Evolutionary conservation across 768 basidiomycete species (phyloP), one percentile per base, ranked within the genome.

Genomic region (Pseudohyphozyma bogoriensis): DNA sequence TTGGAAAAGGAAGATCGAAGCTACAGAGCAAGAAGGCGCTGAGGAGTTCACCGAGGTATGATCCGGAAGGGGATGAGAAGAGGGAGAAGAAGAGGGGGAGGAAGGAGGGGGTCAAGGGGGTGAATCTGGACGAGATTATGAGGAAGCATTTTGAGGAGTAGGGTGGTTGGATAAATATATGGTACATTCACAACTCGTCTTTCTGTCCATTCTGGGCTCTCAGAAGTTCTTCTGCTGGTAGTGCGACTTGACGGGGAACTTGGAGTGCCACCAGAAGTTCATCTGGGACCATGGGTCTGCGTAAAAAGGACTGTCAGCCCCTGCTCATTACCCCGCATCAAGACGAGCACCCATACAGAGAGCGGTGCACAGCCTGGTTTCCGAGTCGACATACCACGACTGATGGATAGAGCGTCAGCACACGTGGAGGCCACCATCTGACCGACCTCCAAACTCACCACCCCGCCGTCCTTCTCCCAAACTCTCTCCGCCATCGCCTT

Each of bases 301-400:
- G 28, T n/a, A 3, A n/a, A 37, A 15, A 1, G 18, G 3, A 15
- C 18, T 40, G 10, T n/a, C 36, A 33, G 31, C 33, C 24, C 16
- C 10, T 24, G 10, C 35, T 13, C 51, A 7, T 9, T 24, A 6
- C 16, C 33, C 18, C 8, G 24, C 7, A 24, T 13, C 0, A 16
- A 22, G 16, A n/a, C 7, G 32, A 24, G 20, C 5, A 16, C 16
- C 7, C 9, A 46, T 13, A 61, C 64, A 18, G 29, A 42, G 40
- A n/a, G 40, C 40, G 24, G 56, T 56, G 36, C 60, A 62, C 9
- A 55, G 28, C 12, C 64, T 60, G 12, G 59, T 65, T 37, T 45
- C 35, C 51, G 42, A 46, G 47, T 66, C 65, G 54, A 66, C 65
- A 15, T 66, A 66, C 65, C 65, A 66, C 51, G 51, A 44, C 62